Evolutionary conservation across 768 basidiomycete genomes (phyloP).

Genomic region (Tylopilus intermedius): DNA sequence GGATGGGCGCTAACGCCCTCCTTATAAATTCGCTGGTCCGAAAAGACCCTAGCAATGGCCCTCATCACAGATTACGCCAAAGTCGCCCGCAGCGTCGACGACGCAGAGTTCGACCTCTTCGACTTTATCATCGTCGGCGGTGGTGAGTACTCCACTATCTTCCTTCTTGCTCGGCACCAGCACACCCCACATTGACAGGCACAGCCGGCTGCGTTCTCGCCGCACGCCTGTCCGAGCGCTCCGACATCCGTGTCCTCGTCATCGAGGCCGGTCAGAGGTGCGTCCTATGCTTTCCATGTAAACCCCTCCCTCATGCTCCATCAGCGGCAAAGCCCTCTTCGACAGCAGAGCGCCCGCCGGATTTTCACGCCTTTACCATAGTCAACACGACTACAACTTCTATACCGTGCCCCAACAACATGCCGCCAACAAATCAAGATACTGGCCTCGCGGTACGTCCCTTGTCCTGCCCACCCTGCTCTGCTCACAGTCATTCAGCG

Average conservation of each 20-base stretch:
- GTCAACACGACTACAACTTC: slow-evolving; percentile 48
- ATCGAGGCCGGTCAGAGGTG: slow-evolving; percentile 46
- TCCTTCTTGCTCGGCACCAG: not conserved
- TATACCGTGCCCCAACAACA: slow-evolving; percentile 53
- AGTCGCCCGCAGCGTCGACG: slow-evolving; percentile 6
- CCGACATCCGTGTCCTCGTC: slow-evolving; percentile 34
- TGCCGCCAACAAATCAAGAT: slow-evolving; percentile 43
- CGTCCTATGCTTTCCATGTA: not conserved
- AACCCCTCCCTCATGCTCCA: not conserved
- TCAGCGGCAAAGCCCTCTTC: slow-evolving; percentile 41
- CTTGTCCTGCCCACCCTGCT: not conserved
- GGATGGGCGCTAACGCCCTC: too few species aligned
- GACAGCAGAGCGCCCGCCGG: slow-evolving; percentile 43
- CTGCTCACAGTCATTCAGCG: slow-evolving; percentile 33
- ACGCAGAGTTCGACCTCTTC: slow-evolving; percentile 29
- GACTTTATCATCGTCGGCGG: slow-evolving; percentile 55
- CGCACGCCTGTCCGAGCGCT: slow-evolving; percentile 38
- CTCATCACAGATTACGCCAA: not conserved
- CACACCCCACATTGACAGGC: slow-evolving; percentile 21
- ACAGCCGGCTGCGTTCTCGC: slow-evolving; percentile 45
- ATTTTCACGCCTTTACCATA: slow-evolving; percentile 38
- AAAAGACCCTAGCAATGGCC: too few species aligned
- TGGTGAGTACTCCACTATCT: slow-evolving; percentile 29
- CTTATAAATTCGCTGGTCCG: too few species aligned
- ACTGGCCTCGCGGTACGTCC: slow-evolving; percentile 61